Conservation (phyloP, 2,329 filamentous ascomycete species). For the Endothia cerciana region DNA sequence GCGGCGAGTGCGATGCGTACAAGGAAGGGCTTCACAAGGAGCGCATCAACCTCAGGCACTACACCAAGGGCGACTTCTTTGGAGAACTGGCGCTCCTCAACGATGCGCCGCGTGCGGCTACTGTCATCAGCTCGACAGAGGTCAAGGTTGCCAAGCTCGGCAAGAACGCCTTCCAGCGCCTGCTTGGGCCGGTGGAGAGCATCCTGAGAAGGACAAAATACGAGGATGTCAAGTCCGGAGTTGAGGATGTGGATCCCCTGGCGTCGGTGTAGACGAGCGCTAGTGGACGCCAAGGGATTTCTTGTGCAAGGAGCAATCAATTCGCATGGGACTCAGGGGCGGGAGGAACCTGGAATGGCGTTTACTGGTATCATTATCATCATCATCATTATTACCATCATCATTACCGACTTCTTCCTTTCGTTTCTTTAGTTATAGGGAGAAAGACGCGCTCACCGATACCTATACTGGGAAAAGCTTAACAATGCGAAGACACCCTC, state of each 20-base stretch:
- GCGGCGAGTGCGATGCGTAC: slow-evolving; percentile 83
- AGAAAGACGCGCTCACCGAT: slow-evolving; percentile 29
- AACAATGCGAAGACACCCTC: slow-evolving; percentile 17
- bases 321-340: slow-evolving; percentile 16
- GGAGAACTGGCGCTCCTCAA: slow-evolving; percentile 93
- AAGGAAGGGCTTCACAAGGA: slow-evolving; percentile 69
- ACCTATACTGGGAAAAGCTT: slow-evolving; percentile 30
- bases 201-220: slow-evolving; percentile 85
- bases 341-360: slow-evolving; percentile 27
- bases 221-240: slow-evolving; percentile 61
- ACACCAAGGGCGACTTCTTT: slow-evolving; percentile 94
- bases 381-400: slow-evolving; percentile 5
- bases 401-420: slow-evolving; percentile 24
- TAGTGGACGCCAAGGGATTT: slow-evolving; percentile 19
- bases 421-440: slow-evolving; percentile 24
- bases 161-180: slow-evolving; percentile 91
- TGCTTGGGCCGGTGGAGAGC: slow-evolving; percentile 89
- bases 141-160: slow-evolving; percentile 92
- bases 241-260: slow-evolving; percentile 71
- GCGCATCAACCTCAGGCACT: slow-evolving; percentile 69
- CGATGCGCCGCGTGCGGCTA: slow-evolving; percentile 90
- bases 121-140: slow-evolving; percentile 79
- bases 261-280: slow-evolving; percentile 41
- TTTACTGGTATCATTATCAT: slow-evolving; percentile 22
- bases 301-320: slow-evolving; percentile 20